phyloP scores from a whole-genome alignment of 2,329 filamentous ascomycete species.

The Colletotrichum sansevieriae region DNA sequence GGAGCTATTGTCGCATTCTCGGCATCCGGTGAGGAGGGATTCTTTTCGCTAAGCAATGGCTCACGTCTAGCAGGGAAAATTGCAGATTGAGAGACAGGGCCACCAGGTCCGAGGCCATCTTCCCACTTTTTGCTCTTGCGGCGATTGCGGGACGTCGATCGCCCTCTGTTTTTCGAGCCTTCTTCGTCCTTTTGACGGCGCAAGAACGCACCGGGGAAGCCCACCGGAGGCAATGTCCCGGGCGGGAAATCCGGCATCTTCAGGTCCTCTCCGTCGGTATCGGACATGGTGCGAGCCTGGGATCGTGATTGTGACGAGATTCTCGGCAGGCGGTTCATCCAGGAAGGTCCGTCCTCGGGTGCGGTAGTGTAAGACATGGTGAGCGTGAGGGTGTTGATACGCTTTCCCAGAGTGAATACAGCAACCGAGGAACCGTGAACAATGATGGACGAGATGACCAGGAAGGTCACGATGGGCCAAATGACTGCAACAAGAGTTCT shows the following conservation, averaged over 20 bases:
- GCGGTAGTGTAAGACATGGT: conserved; percentile 97
- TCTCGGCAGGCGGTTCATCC: conserved; percentile 93
- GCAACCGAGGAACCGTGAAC: conserved; percentile 98
- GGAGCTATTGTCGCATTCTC: conserved; percentile 35
- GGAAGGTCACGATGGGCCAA: conserved; percentile 95
- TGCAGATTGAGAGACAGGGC: conserved; percentile 89
- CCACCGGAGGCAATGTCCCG: conserved; percentile 78
- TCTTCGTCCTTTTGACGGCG: conserved; percentile 86
- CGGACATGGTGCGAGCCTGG: conserved; percentile 86
- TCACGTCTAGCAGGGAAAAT: conserved; percentile 76
- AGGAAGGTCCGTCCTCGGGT: conserved; percentile 87
- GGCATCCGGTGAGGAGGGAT: conserved; percentile 44
- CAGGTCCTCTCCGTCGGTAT: conserved; percentile 77
- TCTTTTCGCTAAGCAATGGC: conserved; percentile 46
- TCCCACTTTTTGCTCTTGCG: conserved; percentile 78
- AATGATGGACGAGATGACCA: conserved; percentile 93
- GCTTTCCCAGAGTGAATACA: conserved; percentile 97
- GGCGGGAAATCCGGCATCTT: conserved; percentile 73
- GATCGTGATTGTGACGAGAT: conserved; percentile 79
- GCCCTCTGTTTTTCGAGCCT: conserved; percentile 54
- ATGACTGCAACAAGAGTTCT: conserved; percentile 85
- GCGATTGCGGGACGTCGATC: conserved; percentile 70
- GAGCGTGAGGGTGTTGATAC: conserved; percentile 94
- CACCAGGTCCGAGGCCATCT: conserved; percentile 81
- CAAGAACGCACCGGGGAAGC: conserved; percentile 81